These are phyloP conservation scores for Yarrowia galli DNA, from an alignment of 1,139 yeast genomes.

Conservation along the genomic window DNA sequence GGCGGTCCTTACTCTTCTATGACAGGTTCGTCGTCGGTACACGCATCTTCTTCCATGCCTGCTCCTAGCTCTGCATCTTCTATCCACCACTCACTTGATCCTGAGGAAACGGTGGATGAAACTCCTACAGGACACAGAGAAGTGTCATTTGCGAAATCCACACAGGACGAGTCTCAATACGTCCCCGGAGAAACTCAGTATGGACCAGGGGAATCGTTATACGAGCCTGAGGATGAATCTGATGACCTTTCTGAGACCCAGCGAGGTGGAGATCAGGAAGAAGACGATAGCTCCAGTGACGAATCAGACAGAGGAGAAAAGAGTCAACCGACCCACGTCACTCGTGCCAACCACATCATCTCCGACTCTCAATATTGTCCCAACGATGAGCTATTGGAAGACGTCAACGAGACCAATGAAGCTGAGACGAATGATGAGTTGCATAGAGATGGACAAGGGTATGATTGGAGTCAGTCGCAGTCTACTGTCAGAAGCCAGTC, in stretches of 20 bases:
- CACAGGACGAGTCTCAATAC: constrained; percentile 8
- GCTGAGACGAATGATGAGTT: neutral
- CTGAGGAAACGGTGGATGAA: constrained; percentile 22
- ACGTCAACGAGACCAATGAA: neutral
- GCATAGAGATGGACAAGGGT: constrained; percentile 27
- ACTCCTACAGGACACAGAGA: constrained; percentile 3
- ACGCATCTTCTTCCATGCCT: constrained; percentile 5
- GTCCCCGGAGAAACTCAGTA: constrained; percentile 18
- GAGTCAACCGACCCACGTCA: neutral
- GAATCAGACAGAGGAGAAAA: neutral
- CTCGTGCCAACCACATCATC: neutral
- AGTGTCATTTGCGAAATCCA: constrained; percentile 1
- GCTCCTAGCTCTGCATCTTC: constrained; percentile 17
- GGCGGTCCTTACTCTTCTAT: neutral
- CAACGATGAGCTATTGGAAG: neutral
- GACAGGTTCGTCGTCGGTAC: neutral
- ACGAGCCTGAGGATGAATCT: neutral
- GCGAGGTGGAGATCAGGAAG: neutral
- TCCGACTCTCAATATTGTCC: constrained; percentile 10
- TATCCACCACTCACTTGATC: neutral
- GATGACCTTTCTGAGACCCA: neutral
- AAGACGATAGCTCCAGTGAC: neutral
- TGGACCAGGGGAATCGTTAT: constrained; percentile 14
- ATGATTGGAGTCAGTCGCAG: neutral
- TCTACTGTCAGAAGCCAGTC: neutral